Percentiles rank a stretch among this genome's conserved stretches.
Evolutionary conservation across 305 asterid genomes (phyloP).

Genomic region (Nicotiana rustica): DNA sequence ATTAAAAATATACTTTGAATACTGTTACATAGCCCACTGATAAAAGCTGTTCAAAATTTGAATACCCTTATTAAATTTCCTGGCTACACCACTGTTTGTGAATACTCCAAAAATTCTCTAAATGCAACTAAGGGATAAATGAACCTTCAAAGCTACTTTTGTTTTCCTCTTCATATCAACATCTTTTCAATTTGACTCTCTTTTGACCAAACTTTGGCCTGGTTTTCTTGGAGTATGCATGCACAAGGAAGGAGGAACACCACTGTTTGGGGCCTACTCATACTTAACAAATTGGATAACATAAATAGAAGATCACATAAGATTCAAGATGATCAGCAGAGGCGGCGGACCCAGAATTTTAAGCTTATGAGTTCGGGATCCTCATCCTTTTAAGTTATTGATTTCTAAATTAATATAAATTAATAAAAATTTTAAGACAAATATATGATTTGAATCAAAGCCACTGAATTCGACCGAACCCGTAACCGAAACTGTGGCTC

Average conservation of each 20-base stretch:
- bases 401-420: too few relatives aligned
- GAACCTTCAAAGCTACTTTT: constrained; percentile 51
- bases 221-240: constrained; percentile 66
- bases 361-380: too few relatives aligned
- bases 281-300: constrained; percentile 47
- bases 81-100: constrained; percentile 37
- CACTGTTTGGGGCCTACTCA: constrained; percentile 46
- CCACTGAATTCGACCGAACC: too few relatives aligned
- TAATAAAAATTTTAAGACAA: too few relatives aligned
- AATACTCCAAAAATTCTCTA: constrained; percentile 43
- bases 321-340: neutral
- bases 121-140: constrained; percentile 45
- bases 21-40: too few relatives aligned
- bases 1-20: too few relatives aligned
- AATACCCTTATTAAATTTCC: too few relatives aligned
- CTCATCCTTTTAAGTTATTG: too few relatives aligned
- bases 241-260: constrained; percentile 50
- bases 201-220: constrained; percentile 60
- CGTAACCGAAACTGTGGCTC: too few relatives aligned
- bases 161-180: constrained; percentile 29
- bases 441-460: too few relatives aligned
- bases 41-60: too few relatives aligned
- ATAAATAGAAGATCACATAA: constrained; percentile 45
- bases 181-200: constrained; percentile 49
- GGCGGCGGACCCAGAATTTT: too few relatives aligned